Evolutionary conservation across 352 stramenopile genomes (phyloP), one percentile per base, ranked within the genome.

Genomic region (Phytophthora cactorum): DNA sequence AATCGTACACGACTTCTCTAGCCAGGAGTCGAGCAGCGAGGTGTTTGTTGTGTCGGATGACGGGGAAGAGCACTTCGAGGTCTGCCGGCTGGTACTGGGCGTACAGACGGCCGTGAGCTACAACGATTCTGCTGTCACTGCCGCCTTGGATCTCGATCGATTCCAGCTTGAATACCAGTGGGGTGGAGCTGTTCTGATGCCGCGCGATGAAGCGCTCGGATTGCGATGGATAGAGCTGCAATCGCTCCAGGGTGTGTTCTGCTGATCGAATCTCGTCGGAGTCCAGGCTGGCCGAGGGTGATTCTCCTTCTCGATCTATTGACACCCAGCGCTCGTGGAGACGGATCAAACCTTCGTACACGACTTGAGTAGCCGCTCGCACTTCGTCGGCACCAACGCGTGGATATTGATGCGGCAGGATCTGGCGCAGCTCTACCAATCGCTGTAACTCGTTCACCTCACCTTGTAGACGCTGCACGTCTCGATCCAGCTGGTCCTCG

Each of bases 361-460:
- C 59, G 34, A 69, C 29, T 44, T 73, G 63, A 0, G 49, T 59
- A 14, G 58, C 63, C 5, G 52, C 52, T 14, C 50, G 68, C 17
- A 67, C 56, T 41, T 73, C 74, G 17, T 64, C 52, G 5, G 57
- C 15, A 15, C 57, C 32, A 8, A 70, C 38, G 14, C 45, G 39
- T 4, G 67, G 67, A 14, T 71, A 66, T 41, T 56, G 58, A 14
- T 61, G 47, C 11, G 52, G 34, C 29, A 89, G 54, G 27, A 73
- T 56, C 10, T 82, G 59, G 7, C 68, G 72, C 31, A 87, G 60
- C n/a, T 70, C 66, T 17, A 78, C 49, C 22, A 86, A 59, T 25
- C 70, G 34, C 46, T 79, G 56, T 17, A 89, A 58, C 53, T 79
- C 66, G 22, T 59, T 62, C 44, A 89, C 72, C 59, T 86, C 74